Conservation (phyloP, 768 basidiomycete species). For the Panus rudis region DNA sequence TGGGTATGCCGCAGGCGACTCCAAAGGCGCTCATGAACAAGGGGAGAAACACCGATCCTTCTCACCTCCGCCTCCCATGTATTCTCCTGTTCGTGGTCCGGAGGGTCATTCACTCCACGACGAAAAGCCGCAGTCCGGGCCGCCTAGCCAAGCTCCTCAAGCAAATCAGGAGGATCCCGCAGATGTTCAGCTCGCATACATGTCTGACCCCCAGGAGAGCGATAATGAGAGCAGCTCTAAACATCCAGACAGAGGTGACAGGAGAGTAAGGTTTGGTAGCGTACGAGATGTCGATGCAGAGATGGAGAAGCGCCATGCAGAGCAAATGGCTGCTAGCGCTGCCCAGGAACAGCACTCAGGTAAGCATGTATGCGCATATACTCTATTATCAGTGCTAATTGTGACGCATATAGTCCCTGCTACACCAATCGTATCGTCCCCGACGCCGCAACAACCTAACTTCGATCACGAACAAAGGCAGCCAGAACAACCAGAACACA, state of each 20-base stretch:
- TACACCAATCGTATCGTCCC: neutral
- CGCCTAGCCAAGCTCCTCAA: neutral
- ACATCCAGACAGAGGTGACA: slow-evolving; percentile 15
- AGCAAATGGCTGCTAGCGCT: no score
- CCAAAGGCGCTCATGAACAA: slow-evolving; percentile 2
- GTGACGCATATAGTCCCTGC: no score
- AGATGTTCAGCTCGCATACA: slow-evolving; percentile 23
- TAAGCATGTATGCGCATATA: no score
- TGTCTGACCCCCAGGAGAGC: slow-evolving; percentile 6
- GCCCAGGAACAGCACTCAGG: no score
- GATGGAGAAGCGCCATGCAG: slow-evolving; percentile 21
- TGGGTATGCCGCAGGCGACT: neutral
- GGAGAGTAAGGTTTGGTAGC: slow-evolving; percentile 40
- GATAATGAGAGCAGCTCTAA: neutral
- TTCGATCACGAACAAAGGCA: no score
- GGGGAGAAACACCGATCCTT: slow-evolving; percentile 21
- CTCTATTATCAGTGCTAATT: no score
- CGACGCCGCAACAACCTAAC: neutral
- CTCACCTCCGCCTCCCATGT: slow-evolving; percentile 26
- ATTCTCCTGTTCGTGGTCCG: slow-evolving; percentile 22
- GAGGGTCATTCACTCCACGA: no score
- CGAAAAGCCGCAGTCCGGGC: neutral
- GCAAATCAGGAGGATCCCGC: slow-evolving; percentile 1
- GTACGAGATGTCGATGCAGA: slow-evolving; percentile 34
- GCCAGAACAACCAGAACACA: neutral